Evolutionary conservation across 1,284 basidiomycete species (phyloP).

Genomic region (Marasmius fiardii): DNA sequence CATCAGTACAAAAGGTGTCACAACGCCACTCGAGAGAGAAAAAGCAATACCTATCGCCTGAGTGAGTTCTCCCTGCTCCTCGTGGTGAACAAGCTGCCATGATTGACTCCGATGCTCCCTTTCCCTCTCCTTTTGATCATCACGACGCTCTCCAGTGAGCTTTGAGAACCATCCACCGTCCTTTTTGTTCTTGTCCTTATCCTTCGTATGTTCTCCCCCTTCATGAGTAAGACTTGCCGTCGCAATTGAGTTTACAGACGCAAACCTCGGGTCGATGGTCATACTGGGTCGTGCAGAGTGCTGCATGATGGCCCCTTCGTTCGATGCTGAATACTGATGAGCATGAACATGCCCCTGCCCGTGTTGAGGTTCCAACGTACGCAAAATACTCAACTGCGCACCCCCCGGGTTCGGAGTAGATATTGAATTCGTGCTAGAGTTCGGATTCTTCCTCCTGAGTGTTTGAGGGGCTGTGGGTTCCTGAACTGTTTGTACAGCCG

Average conservation of each 20-base stretch:
- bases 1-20: neutral
- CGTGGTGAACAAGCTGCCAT: slow-evolving; percentile 20
- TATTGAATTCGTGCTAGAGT: neutral
- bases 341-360: slow-evolving; percentile 24
- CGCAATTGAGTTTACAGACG: neutral
- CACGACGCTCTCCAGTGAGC: slow-evolving; percentile 32
- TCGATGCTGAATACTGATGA: slow-evolving; percentile 23
- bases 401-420: neutral
- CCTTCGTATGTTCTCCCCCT: slow-evolving; percentile 33
- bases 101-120: slow-evolving; percentile 6
- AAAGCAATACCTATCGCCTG: slow-evolving; percentile 58
- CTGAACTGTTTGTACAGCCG: too few relatives aligned
- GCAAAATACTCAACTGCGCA: slow-evolving; percentile 52
- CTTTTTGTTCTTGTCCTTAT: slow-evolving; percentile 23
- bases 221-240: slow-evolving; percentile 3
- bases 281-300: neutral
- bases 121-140: slow-evolving; percentile 23
- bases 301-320: slow-evolving; percentile 31
- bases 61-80: slow-evolving; percentile 51
- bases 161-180: slow-evolving; percentile 32
- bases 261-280: slow-evolving; percentile 13
- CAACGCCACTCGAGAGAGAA: slow-evolving; percentile 11
- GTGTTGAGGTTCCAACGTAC: slow-evolving; percentile 50
- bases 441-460: slow-evolving; percentile 2
- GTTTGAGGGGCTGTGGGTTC: neutral